Evolutionary conservation across 805 yeast species (phyloP).

Genomic region (Sungouiella thailandica): DNA sequence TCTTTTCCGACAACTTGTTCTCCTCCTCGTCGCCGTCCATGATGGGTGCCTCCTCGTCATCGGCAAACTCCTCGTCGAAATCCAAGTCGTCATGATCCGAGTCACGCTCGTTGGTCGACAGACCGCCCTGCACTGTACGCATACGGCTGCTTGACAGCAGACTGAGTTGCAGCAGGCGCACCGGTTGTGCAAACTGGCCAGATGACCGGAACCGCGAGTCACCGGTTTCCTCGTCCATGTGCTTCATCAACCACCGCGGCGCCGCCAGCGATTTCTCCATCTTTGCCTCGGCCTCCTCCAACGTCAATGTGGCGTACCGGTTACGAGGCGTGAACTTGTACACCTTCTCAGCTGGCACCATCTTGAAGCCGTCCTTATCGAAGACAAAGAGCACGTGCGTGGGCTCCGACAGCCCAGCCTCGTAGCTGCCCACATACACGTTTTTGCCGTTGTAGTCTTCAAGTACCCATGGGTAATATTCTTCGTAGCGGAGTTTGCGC

Average conservation of each 20-base stretch:
- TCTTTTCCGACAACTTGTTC: slow-evolving; percentile 79
- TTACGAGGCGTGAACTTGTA: slow-evolving; percentile 91
- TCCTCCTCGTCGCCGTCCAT: slow-evolving; percentile 96
- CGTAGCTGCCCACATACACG: slow-evolving; percentile 94
- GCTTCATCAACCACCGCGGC: slow-evolving; percentile 95
- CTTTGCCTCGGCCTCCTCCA: slow-evolving; percentile 94
- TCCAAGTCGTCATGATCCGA: slow-evolving; percentile 91
- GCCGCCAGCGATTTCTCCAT: slow-evolving; percentile 76
- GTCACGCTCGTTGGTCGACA: slow-evolving; percentile 46
- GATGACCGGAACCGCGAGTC: slow-evolving; percentile 43
- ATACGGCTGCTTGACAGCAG: slow-evolving; percentile 15
- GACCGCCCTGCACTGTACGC: slow-evolving; percentile 41
- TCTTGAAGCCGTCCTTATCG: slow-evolving; percentile 82
- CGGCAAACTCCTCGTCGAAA: slow-evolving; percentile 95
- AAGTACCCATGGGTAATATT: slow-evolving; percentile 95
- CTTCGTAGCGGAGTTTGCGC: slow-evolving; percentile 85
- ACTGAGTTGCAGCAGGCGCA: slow-evolving; percentile 2
- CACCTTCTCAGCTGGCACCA: slow-evolving; percentile 93
- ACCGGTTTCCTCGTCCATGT: slow-evolving; percentile 52
- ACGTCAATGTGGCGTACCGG: slow-evolving; percentile 85
- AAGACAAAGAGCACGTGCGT: slow-evolving; percentile 75
- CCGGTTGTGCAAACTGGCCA: slow-evolving; percentile 2
- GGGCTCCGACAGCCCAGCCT: slow-evolving; percentile 82
- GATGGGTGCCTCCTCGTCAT: slow-evolving; percentile 98
- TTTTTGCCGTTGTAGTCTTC: slow-evolving; percentile 94